Percentiles rank a stretch among this genome's conserved stretches.
Evolutionary conservation across 2,329 filamentous ascomycete species (phyloP).

Genomic region (Tetracladium maxilliforme): DNA sequence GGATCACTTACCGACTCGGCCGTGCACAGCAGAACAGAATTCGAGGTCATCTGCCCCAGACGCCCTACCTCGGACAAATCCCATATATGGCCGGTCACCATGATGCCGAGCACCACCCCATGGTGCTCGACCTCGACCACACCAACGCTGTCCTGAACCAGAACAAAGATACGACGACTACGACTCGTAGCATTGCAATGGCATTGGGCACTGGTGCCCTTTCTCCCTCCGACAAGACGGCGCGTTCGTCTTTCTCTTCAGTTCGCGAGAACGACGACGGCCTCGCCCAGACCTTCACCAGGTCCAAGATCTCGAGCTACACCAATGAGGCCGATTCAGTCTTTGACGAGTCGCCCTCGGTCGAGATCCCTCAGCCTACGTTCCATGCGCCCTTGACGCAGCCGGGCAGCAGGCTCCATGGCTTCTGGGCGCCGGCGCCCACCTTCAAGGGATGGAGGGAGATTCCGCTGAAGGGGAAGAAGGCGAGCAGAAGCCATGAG

Average conservation of each 20-base stretch:
- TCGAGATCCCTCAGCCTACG: neutral
- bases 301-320: conserved; percentile 47
- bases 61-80: too few relatives aligned
- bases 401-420: conserved; percentile 39
- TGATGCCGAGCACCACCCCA: too few relatives aligned
- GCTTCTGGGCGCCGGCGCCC: conserved; percentile 40
- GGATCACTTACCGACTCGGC: too few relatives aligned
- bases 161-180: neutral
- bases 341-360: conserved; percentile 33
- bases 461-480: conserved; percentile 37
- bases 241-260: conserved; percentile 45
- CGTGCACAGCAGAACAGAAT: too few relatives aligned
- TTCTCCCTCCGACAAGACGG: conserved; percentile 16
- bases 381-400: conserved; percentile 30
- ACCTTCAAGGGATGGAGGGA: conserved; percentile 48
- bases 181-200: too few relatives aligned
- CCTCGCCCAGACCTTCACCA: conserved; percentile 47
- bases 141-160: neutral
- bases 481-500: conserved; percentile 45
- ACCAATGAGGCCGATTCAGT: conserved; percentile 31
- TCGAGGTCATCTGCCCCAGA: too few relatives aligned
- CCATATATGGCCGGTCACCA: too few relatives aligned
- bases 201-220: neutral
- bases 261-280: conserved; percentile 44
- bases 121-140: too few relatives aligned